Evolutionary conservation across 352 stramenopile genomes (phyloP).

Genomic region (Phytopythium vexans): DNA sequence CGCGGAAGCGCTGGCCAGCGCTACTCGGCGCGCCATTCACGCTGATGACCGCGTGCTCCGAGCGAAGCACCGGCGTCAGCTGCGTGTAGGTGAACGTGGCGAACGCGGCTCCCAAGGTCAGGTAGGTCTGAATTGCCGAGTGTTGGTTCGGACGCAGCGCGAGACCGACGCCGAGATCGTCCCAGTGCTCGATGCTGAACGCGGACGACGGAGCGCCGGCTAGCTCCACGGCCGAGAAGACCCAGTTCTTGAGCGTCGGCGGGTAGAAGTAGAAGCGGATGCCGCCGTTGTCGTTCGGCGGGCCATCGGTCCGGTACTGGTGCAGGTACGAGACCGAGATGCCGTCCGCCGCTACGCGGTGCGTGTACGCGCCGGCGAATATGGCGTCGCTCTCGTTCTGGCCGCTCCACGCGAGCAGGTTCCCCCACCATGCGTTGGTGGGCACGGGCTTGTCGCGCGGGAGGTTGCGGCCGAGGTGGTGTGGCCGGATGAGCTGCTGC

Average conservation of each 20-base stretch:
- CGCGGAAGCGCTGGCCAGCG: conserved; percentile 34
- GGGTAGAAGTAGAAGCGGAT: conserved; percentile 85
- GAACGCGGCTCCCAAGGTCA: conserved; percentile 73
- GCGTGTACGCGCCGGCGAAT: conserved; percentile 70
- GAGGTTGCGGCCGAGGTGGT: conserved; percentile 26
- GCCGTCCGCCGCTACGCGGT: conserved; percentile 44
- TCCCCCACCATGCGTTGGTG: conserved; percentile 86
- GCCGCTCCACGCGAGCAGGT: conserved; percentile 54
- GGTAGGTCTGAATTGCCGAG: conserved; percentile 42
- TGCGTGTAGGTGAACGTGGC: conserved; percentile 70
- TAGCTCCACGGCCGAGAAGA: conserved; percentile 63
- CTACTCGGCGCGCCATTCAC: conserved; percentile 48
- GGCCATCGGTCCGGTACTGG: conserved; percentile 67
- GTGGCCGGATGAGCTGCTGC: conserved; percentile 44
- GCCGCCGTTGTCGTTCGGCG: conserved; percentile 75
- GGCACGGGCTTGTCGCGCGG: conserved; percentile 39
- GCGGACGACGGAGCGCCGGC: conserved; percentile 4
- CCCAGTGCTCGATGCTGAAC: conserved; percentile 63
- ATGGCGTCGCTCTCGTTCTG: conserved; percentile 65
- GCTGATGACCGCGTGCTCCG: conserved; percentile 52
- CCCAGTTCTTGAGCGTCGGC: conserved; percentile 67
- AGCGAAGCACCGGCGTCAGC: conserved; percentile 57
- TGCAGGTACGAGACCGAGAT: conserved; percentile 68
- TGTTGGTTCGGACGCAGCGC: conserved; percentile 13
- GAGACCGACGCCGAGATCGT: conserved; percentile 70